Base-by-base conservation (phyloP, 306 rosid species). In the Vigna angularis region DNA sequence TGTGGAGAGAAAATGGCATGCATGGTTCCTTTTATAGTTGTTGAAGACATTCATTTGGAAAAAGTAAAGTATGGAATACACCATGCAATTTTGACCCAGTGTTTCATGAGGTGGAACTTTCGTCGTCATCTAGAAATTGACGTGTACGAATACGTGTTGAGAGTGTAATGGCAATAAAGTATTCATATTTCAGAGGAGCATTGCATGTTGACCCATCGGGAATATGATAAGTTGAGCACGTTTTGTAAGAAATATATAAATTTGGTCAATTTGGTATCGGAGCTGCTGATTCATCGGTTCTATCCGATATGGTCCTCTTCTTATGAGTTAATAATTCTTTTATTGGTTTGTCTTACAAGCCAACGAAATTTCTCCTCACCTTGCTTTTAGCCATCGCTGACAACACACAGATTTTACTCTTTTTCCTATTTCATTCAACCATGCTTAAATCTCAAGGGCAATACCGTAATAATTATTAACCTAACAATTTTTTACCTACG, bases 71-170 rank as follows among this genome's bases (percentile, higher is more conserved):
- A 63, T 69, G 15, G 32, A 12, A 4, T 58, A 30, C 7, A 30
- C 36, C 9, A 26, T 73, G 12, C 13, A 1, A 17, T 22, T 26
- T 80, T 77, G 88, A 77, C 85, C 57, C 24, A 34, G 13, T 42
- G 1, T 65, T 8, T 5, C 56, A 49, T 17, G 28, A 26, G 63
- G 80, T 28, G 40, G 88, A 78, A 81, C n/a, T 38, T 78, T 78
- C 28, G 2, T 26, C 5, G 62, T 78, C 74, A 82, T 85, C 84
- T 62, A 77, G 66, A 73, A 28, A 62, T 62, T 66, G 18, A 42
- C 20, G 28, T 14, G 6, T 30, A 10, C 1, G 44, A 45, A 59
- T 40, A 78, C 81, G 81, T 62, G 8, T 36, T 9, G 47, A 42
- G 30, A 36, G 20, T 15, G 7, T 58, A 53, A 47, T 73, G 63